Base-by-base conservation (phyloP, 768 basidiomycete genomes). In the Psilocybe azurescens region DNA sequence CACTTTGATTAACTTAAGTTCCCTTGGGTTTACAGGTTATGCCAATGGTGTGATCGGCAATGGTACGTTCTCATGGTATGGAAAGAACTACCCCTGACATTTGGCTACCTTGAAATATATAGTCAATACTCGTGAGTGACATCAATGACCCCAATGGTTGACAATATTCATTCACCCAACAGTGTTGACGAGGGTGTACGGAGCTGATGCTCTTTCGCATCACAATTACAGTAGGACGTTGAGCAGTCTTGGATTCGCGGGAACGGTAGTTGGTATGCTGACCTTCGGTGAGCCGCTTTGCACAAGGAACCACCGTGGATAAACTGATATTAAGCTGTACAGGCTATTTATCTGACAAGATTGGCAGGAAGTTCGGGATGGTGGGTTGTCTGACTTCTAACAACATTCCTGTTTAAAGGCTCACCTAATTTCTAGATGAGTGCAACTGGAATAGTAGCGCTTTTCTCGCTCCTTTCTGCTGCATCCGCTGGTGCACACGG, bases 301-400 rank as follows among this genome's bases (percentile, higher is more conserved):
- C 36, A 13, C n/a, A 9, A 28, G 3, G 14, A 8, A 48, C 6
- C 10, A n/a, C 13, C 29, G 14, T 60, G 0, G 24, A 24, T 1
- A n/a, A n/a, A 5, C 36, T 41, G 41, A 58, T 18, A 11, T 24
- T 24, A 14, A 32, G 14, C 2, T 33, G 30, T 36, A 38, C 58
- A 82, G 84, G 84, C 28, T 93, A 87, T 71, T 79, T 95, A 62
- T 91, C 91, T 16, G 95, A 96, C 73, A 93, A 92, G 73, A 67
- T 95, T 64, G 94, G 95, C 11, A 84, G 90, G 53, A 96, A 95
- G 70, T 90, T 89, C 67, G 94, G 94, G 66, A 95, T 95, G 94
- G 89, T 90, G 60, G 55, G 81, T 70, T n/a, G 16, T 20, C 29
- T 55, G 9, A 53, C 10, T 39, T 38, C 41, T 50, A 6, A 32